These are phyloP conservation scores for Plasmopara halstedii DNA, from an alignment of 352 stramenopile species.

Conservation along the genomic window DNA sequence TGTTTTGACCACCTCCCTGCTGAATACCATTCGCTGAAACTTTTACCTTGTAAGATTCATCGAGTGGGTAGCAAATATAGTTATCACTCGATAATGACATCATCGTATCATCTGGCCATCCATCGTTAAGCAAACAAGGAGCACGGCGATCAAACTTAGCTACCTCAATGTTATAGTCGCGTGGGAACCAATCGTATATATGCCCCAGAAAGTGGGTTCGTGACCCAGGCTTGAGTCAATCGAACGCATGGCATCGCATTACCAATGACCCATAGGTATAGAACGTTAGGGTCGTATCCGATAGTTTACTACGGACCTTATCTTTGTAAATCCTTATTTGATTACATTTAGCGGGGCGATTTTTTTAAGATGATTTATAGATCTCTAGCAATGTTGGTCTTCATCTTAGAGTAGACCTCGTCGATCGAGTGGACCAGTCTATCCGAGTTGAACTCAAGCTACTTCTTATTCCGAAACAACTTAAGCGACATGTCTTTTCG, in stretches of 20 bases:
- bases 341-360: neutral
- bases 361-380: neutral
- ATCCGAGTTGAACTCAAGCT: neutral
- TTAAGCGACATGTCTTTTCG: neutral
- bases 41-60: neutral
- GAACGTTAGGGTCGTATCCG: neutral
- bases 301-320: neutral
- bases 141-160: slow-evolving; percentile 1
- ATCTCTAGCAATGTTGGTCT: neutral
- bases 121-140: neutral
- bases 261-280: neutral
- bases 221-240: slow-evolving; percentile 3
- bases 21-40: neutral
- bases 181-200: slow-evolving; percentile 5
- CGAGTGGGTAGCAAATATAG: neutral
- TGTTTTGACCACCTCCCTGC: neutral
- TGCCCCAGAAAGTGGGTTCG: slow-evolving; percentile 1
- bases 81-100: neutral
- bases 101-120: neutral
- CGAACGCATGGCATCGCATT: neutral
- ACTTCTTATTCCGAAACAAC: neutral
- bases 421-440: neutral
- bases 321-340: neutral
- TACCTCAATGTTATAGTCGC: slow-evolving; percentile 2
- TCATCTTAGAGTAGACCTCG: neutral